Evolutionary conservation across 768 basidiomycete genomes (phyloP).

Genomic region (Amanita muscaria): DNA sequence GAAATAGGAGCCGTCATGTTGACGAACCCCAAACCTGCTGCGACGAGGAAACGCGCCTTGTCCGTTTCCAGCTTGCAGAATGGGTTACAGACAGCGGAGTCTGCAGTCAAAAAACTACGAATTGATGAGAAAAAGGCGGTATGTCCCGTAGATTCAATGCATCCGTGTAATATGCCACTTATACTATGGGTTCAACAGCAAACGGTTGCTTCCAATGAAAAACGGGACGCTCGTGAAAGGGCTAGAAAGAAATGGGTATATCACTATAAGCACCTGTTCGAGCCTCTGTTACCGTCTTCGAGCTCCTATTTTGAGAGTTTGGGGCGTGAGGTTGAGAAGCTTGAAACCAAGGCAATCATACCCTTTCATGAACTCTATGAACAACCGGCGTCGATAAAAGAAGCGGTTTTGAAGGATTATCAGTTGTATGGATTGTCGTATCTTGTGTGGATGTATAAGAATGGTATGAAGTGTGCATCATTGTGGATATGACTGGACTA

Average conservation of each 20-base stretch:
- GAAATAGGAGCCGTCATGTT: background rate
- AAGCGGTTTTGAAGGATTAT: slow-evolving; percentile 64
- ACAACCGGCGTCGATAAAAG: slow-evolving; percentile 43
- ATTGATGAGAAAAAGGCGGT: slow-evolving; percentile 33
- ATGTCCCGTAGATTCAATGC: too few relatives aligned
- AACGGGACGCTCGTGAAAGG: slow-evolving; percentile 29
- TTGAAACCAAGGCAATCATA: slow-evolving; percentile 16
- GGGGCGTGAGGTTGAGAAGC: slow-evolving; percentile 18
- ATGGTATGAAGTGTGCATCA: slow-evolving; percentile 30
- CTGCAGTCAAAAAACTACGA: slow-evolving; percentile 18
- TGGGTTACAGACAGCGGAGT: background rate
- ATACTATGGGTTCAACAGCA: slow-evolving; percentile 21
- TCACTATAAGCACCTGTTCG: slow-evolving; percentile 34
- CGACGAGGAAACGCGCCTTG: slow-evolving; percentile 6
- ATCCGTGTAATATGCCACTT: background rate
- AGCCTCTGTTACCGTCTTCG: slow-evolving; percentile 34
- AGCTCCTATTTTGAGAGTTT: slow-evolving; percentile 29
- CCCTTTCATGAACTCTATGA: slow-evolving; percentile 31
- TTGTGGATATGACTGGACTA: too few relatives aligned
- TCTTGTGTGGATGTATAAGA: slow-evolving; percentile 58
- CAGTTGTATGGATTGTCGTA: slow-evolving; percentile 60
- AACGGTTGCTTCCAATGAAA: slow-evolving; percentile 30
- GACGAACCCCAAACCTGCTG: background rate
- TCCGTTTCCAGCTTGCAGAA: slow-evolving; percentile 5
- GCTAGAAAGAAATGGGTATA: slow-evolving; percentile 39